phyloP scores from a whole-genome alignment of 768 basidiomycete genomes.

The Suillus variegatus region DNA sequence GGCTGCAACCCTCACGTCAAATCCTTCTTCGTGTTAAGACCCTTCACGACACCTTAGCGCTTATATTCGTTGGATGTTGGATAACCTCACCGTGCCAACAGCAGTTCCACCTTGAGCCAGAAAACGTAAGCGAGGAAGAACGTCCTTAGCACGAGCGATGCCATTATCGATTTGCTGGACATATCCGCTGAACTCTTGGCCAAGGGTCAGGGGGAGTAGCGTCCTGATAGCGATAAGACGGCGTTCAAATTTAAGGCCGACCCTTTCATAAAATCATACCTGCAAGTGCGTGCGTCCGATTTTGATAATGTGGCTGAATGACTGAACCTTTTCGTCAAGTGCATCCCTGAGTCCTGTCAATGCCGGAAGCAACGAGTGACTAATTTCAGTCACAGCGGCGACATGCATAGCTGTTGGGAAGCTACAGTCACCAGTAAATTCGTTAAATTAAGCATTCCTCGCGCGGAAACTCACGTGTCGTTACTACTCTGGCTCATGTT shows the following conservation, averaged over 20 bases:
- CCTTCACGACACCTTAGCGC: slow-evolving; percentile 47
- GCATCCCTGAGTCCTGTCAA: slow-evolving; percentile 82
- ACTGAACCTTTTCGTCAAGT: slow-evolving; percentile 76
- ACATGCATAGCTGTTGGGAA: slow-evolving; percentile 99
- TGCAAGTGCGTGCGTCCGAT: slow-evolving; percentile 98
- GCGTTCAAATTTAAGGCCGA: not conserved
- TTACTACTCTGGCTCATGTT: slow-evolving; percentile 99
- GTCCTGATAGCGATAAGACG: slow-evolving; percentile 54
- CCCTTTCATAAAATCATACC: slow-evolving; percentile 34
- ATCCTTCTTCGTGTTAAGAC: slow-evolving; percentile 93
- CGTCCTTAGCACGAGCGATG: slow-evolving; percentile 79
- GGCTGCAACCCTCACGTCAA: slow-evolving; percentile 94
- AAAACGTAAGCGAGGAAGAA: slow-evolving; percentile 81
- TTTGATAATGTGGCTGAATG: slow-evolving; percentile 92
- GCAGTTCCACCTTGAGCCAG: slow-evolving; percentile 99
- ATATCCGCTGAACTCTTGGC: slow-evolving; percentile 99
- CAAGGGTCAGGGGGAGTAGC: slow-evolving; percentile 96
- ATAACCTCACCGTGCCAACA: slow-evolving; percentile 82
- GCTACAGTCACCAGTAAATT: slow-evolving; percentile 39
- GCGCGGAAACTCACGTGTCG: slow-evolving; percentile 72
- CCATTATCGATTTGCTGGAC: slow-evolving; percentile 93
- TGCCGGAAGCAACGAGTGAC: slow-evolving; percentile 78
- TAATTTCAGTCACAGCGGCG: slow-evolving; percentile 89
- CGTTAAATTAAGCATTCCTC: not conserved
- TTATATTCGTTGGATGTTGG: not conserved